Evolutionary conservation across 2,329 filamentous ascomycete genomes (phyloP).

Genomic region (Cryphonectria japonica): DNA sequence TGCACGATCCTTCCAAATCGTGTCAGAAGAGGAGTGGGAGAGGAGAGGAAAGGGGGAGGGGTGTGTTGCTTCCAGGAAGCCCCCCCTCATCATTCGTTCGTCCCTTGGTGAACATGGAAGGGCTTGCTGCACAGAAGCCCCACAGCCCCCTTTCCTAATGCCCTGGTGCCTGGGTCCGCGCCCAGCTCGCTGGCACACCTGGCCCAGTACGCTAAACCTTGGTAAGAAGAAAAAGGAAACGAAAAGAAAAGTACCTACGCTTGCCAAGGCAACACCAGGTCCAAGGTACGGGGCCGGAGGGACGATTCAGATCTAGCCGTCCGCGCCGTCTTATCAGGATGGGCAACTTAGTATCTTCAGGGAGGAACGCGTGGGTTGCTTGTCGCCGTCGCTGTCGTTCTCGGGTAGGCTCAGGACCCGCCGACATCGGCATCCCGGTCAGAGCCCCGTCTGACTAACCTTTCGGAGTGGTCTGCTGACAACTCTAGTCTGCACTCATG

Average conservation of each 20-base stretch:
- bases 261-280: neutral
- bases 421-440: constrained; percentile 2
- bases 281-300: neutral
- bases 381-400: neutral
- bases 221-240: neutral
- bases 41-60: neutral
- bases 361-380: neutral
- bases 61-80: neutral
- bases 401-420: neutral
- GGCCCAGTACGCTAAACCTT: neutral
- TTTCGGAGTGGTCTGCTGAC: constrained; percentile 1
- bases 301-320: neutral
- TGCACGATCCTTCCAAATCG: constrained; percentile 6
- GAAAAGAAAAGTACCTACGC: neutral
- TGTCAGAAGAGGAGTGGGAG: neutral
- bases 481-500: neutral
- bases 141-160: neutral
- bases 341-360: neutral
- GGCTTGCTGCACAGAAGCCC: neutral
- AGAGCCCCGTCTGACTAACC: constrained; percentile 2
- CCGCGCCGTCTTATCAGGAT: neutral
- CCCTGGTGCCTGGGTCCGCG: neutral
- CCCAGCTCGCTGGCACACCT: neutral
- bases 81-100: neutral
- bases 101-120: constrained; percentile 2